phyloP scores from a whole-genome alignment of 2,329 filamentous ascomycete species.

The Colletotrichum siamense region DNA sequence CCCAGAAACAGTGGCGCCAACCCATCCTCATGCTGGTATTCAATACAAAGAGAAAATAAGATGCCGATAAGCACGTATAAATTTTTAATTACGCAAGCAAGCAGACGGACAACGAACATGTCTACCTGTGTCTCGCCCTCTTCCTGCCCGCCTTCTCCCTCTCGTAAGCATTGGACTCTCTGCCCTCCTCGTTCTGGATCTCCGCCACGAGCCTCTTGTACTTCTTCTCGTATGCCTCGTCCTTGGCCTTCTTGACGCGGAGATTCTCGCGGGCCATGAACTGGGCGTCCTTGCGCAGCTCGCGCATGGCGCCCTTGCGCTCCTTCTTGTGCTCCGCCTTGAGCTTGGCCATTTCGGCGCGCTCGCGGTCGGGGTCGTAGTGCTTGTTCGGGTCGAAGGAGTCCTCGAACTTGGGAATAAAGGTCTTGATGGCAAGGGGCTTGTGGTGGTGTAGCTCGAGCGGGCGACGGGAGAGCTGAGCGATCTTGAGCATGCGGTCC shows the following conservation, averaged over 20 bases:
- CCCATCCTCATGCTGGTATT: conserved; percentile 10
- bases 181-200: conserved; percentile 93
- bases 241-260: conserved; percentile 89
- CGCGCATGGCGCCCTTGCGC: conserved; percentile 91
- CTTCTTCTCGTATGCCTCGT: conserved; percentile 95
- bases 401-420: conserved; percentile 95
- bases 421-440: conserved; percentile 85
- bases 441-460: conserved; percentile 89
- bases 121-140: conserved; percentile 51
- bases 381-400: conserved; percentile 93
- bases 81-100: conserved; percentile 1
- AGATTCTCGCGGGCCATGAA: conserved; percentile 93
- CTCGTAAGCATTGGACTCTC: conserved; percentile 87
- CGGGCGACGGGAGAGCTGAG: conserved; percentile 73
- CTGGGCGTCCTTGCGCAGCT: conserved; percentile 92
- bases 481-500: conserved; percentile 61
- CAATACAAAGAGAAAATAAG: conserved; percentile 10
- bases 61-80: conserved; percentile 4
- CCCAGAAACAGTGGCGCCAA: neutral
- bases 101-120: neutral
- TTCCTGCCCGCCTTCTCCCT: conserved; percentile 81
- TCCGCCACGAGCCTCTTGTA: conserved; percentile 90
- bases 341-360: conserved; percentile 83
- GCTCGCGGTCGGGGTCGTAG: conserved; percentile 94
- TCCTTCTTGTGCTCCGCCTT: conserved; percentile 93